A percentile compares a stretch with the other conserved stretches of the same genome.
Conservation (phyloP, 495 filamentous ascomycete genomes). For the Halenospora varia region DNA sequence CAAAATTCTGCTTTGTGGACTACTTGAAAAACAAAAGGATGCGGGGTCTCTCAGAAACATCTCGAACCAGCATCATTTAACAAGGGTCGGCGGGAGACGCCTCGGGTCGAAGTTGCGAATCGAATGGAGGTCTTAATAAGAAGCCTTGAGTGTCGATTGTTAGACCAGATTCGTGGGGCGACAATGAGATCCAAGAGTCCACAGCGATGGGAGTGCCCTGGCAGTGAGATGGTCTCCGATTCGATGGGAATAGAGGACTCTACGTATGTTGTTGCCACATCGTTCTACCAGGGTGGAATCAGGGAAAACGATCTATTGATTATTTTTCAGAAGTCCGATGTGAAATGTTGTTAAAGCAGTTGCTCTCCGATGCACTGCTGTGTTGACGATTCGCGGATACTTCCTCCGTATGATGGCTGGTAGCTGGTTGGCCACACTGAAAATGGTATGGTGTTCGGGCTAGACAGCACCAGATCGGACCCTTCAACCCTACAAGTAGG, state of each 20-base stretch:
- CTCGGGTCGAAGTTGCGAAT: neutral
- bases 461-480: neutral
- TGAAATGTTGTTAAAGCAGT: neutral
- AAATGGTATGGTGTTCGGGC: neutral
- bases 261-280: neutral
- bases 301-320: neutral
- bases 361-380: conserved; percentile 3
- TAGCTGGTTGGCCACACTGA: neutral
- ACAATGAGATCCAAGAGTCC: neutral
- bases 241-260: neutral
- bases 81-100: neutral
- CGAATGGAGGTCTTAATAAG: neutral
- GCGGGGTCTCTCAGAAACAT: neutral
- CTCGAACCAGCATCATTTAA: neutral
- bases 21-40: neutral
- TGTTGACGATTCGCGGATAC: conserved; percentile 1
- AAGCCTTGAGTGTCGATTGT: neutral
- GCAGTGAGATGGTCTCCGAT: neutral
- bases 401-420: no score
- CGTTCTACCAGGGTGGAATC: neutral
- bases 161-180: neutral
- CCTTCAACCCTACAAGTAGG: neutral
- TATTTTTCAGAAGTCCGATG: neutral
- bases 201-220: neutral
- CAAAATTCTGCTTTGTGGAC: neutral